Percentiles rank a stretch among this genome's conserved stretches.
Conservation (phyloP, 1,284 basidiomycete species). For the Exsudoporus floridanus region DNA sequence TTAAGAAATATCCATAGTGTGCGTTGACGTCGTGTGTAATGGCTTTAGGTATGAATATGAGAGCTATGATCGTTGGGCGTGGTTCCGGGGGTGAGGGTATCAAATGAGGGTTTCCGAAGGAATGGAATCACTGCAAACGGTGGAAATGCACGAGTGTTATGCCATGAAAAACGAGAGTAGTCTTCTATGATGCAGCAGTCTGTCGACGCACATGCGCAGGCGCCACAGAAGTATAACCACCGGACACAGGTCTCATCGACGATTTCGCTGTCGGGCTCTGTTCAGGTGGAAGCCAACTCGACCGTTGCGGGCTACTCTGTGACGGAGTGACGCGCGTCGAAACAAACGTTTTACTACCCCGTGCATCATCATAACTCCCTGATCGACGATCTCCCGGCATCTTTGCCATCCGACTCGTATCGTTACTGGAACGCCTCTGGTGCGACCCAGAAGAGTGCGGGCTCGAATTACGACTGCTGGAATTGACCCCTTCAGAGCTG, state of each 20-base stretch:
- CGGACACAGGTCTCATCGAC: constrained; percentile 20
- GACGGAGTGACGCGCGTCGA: constrained; percentile 6
- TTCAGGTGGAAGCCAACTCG: constrained; percentile 28
- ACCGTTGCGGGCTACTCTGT: constrained; percentile 18
- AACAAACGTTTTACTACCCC: constrained; percentile 9
- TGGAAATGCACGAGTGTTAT: constrained; percentile 10
- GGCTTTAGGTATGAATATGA: constrained; percentile 17
- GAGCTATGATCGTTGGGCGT: constrained; percentile 13
- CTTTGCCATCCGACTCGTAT: constrained; percentile 18
- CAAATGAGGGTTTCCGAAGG: constrained; percentile 32
- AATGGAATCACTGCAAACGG: constrained; percentile 12
- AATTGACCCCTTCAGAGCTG: constrained; percentile 25
- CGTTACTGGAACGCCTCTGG: constrained; percentile 34
- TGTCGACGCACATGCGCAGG: constrained; percentile 18
- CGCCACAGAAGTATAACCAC: constrained; percentile 16
- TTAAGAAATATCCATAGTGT: constrained; percentile 28
- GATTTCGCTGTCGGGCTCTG: constrained; percentile 10
- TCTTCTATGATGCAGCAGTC: constrained; percentile 26
- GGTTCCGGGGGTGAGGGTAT: constrained; percentile 29
- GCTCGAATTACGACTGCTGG: constrained; percentile 20
- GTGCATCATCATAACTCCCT: constrained; percentile 21
- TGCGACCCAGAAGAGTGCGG: constrained; percentile 23
- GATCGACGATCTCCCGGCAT: constrained; percentile 11
- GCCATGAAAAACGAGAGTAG: neutral
- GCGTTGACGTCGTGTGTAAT: constrained; percentile 14